Conservation (phyloP, 2,329 filamentous ascomycete genomes). For the Phaeoacremonium minimum region DNA sequence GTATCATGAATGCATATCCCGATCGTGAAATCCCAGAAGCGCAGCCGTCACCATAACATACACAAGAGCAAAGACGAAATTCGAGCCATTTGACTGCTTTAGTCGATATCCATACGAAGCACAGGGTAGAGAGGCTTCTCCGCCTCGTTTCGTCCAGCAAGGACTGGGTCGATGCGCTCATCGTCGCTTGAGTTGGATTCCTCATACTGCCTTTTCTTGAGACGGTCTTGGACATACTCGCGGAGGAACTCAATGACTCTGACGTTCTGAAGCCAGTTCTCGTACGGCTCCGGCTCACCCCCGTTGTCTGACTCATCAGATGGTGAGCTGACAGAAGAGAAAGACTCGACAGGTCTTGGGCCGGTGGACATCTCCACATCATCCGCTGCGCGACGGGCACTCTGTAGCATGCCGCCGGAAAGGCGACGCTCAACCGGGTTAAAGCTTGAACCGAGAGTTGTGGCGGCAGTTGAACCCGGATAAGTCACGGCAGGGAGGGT, state of each 20-base stretch:
- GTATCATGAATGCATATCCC: too few relatives aligned
- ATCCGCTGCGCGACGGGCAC: slow-evolving; percentile 37
- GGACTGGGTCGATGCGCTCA: slow-evolving; percentile 23
- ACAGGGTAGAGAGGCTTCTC: slow-evolving; percentile 28
- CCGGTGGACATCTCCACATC: slow-evolving; percentile 34
- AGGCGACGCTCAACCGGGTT: slow-evolving; percentile 60
- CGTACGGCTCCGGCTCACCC: slow-evolving; percentile 56
- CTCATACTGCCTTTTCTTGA: slow-evolving; percentile 53
- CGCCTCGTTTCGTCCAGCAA: slow-evolving; percentile 24
- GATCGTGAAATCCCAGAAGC: too few relatives aligned
- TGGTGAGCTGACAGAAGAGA: slow-evolving; percentile 47
- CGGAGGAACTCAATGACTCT: slow-evolving; percentile 60
- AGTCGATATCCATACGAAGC: slow-evolving; percentile 16
- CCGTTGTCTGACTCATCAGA: slow-evolving; percentile 51
- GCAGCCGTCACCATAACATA: too few relatives aligned
- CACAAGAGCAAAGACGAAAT: slow-evolving; percentile 1
- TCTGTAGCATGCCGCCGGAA: slow-evolving; percentile 64
- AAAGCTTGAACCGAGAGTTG: slow-evolving; percentile 66
- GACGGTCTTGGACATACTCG: slow-evolving; percentile 51
- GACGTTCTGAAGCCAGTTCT: slow-evolving; percentile 63
- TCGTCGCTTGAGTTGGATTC: slow-evolving; percentile 21
- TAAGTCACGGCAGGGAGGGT: slow-evolving; percentile 70
- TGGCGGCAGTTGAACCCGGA: slow-evolving; percentile 62
- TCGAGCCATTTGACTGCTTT: too few relatives aligned
- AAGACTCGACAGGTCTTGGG: slow-evolving; percentile 36